phyloP scores from a whole-genome alignment of 257 asterid genomes.

The Solanum corneliomulleri region DNA sequence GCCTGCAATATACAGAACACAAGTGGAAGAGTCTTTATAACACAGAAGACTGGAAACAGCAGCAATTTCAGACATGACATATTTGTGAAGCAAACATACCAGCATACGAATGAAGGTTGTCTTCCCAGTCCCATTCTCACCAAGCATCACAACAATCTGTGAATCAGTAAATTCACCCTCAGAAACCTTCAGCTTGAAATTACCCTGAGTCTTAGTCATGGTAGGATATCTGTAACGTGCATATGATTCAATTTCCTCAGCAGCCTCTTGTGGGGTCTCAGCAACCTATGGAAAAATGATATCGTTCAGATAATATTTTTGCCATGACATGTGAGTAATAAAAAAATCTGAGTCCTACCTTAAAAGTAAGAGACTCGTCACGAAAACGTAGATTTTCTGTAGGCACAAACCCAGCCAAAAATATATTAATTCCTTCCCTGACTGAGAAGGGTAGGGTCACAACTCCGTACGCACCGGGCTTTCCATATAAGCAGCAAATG shows the following conservation, averaged over 20 bases:
- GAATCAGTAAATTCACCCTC: conserved; percentile 99
- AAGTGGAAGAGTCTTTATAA: background rate
- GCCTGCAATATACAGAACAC: conserved; percentile 34
- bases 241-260: conserved; percentile 83
- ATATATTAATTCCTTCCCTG: conserved; percentile 95
- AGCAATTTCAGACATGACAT: background rate
- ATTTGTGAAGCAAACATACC: conserved; percentile 24
- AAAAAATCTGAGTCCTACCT: conserved; percentile 26
- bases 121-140: conserved; percentile 99
- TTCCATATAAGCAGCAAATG: conserved; percentile 95
- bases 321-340: background rate
- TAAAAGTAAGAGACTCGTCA: conserved; percentile 87
- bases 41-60: background rate
- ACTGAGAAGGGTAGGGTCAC: conserved; percentile 97
- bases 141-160: conserved; percentile 96
- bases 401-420: conserved; percentile 92
- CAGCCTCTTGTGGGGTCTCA: conserved; percentile 88
- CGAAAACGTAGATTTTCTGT: conserved; percentile 90
- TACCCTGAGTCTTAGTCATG: conserved; percentile 89
- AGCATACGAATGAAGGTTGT: conserved; percentile 95
- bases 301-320: background rate
- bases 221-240: conserved; percentile 88
- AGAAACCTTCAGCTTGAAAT: conserved; percentile 74
- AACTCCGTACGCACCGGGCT: conserved; percentile 93
- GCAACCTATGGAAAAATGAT: conserved; percentile 56